These are phyloP conservation scores for Suhomyces wounanorum DNA, from an alignment of 1,139 yeast species.

Conservation along the genomic window DNA sequence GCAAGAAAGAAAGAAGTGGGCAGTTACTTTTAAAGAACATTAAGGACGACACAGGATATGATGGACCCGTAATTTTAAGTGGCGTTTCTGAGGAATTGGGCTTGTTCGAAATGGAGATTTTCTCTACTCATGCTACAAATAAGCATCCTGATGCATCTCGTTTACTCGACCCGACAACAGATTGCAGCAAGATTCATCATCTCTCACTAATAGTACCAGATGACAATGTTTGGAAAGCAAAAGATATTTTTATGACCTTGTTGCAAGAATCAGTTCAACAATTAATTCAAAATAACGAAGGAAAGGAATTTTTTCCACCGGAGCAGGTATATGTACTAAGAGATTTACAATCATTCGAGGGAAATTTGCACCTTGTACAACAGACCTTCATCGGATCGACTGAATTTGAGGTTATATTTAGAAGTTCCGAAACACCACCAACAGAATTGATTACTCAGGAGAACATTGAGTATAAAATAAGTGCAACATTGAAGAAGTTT, in stretches of 20 bases:
- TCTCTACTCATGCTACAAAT: constrained; percentile 49
- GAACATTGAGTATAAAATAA: constrained; percentile 43
- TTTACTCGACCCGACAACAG: constrained; percentile 39
- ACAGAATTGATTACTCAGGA: constrained; percentile 44
- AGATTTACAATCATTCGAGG: constrained; percentile 62
- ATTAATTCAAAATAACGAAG: constrained; percentile 41
- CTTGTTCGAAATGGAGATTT: constrained; percentile 51
- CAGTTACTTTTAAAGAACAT: constrained; percentile 35
- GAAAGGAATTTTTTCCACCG: constrained; percentile 41
- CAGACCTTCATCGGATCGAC: constrained; percentile 73
- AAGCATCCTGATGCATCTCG: constrained; percentile 37
- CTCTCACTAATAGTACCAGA: constrained; percentile 70
- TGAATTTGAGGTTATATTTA: constrained; percentile 72
- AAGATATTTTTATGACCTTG: constrained; percentile 70
- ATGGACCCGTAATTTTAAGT: constrained; percentile 40
- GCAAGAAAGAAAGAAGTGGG: constrained; percentile 27
- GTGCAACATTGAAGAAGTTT: constrained; percentile 40
- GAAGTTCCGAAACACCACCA: constrained; percentile 44
- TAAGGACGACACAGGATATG: constrained; percentile 32
- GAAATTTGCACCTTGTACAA: constrained; percentile 80
- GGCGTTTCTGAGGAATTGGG: constrained; percentile 63
- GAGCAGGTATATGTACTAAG: constrained; percentile 57
- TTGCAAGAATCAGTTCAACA: constrained; percentile 65
- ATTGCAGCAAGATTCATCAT: constrained; percentile 64
- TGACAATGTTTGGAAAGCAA: constrained; percentile 76